These are phyloP conservation scores for Takashimella koratensis DNA, from an alignment of 1,284 basidiomycete genomes.

Conservation along the genomic window DNA sequence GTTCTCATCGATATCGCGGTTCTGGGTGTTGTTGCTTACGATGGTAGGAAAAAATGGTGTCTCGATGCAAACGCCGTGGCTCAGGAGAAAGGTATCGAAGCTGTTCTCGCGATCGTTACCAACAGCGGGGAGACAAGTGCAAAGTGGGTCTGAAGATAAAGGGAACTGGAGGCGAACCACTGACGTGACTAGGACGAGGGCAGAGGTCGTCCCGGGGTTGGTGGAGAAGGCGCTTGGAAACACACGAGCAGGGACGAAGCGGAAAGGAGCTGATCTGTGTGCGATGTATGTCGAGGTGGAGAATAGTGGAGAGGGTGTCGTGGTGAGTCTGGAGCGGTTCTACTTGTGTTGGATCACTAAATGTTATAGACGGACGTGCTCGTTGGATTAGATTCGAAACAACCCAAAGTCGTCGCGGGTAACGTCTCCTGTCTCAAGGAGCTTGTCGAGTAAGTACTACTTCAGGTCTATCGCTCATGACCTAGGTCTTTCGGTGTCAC, in stretches of 20 bases:
- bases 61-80: slow-evolving; percentile 94
- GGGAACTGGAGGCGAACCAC: background rate
- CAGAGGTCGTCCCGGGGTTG: slow-evolving; percentile 76
- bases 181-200: slow-evolving; percentile 57
- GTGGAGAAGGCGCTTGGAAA: slow-evolving; percentile 97
- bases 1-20: slow-evolving; percentile 2
- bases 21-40: background rate
- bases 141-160: slow-evolving; percentile 42
- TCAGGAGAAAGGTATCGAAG: slow-evolving; percentile 94
- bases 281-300: slow-evolving; percentile 92
- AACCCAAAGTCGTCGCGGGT: slow-evolving; percentile 89
- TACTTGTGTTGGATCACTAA: slow-evolving; percentile 10
- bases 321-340: slow-evolving; percentile 61
- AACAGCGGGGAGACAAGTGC: slow-evolving; percentile 85
- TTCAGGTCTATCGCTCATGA: slow-evolving; percentile 1
- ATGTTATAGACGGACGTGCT: slow-evolving; percentile 67
- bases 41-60: slow-evolving; percentile 72
- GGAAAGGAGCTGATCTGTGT: slow-evolving; percentile 78
- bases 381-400: slow-evolving; percentile 83
- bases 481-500: slow-evolving; percentile 76
- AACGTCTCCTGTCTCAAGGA: slow-evolving; percentile 77
- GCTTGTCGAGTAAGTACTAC: slow-evolving; percentile 59
- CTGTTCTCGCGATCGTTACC: slow-evolving; percentile 77
- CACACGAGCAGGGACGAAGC: slow-evolving; percentile 84
- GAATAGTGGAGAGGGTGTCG: slow-evolving; percentile 78